Conservation (phyloP, 2,329 filamentous ascomycete genomes). For the Alternaria ventricosa region DNA sequence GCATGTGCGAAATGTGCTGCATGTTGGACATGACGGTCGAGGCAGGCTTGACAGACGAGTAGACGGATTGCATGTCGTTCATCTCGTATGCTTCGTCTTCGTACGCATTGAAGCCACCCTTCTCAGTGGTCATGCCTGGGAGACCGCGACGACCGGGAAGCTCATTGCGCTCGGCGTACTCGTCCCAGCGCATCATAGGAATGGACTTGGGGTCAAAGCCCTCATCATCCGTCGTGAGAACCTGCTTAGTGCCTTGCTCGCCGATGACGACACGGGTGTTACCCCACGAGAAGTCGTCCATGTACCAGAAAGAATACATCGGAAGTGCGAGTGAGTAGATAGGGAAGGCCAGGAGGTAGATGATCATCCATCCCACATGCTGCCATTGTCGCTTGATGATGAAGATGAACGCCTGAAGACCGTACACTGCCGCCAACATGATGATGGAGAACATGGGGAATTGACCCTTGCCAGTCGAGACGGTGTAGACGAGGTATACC, state of each 20-base stretch:
- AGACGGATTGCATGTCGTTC: slow-evolving; percentile 97
- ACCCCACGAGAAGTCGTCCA: slow-evolving; percentile 98
- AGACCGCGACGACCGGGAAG: slow-evolving; percentile 88
- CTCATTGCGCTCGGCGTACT: slow-evolving; percentile 86
- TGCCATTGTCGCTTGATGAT: slow-evolving; percentile 98
- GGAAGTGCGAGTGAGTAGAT: slow-evolving; percentile 92
- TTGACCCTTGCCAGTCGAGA: slow-evolving; percentile 71
- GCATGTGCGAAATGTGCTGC: slow-evolving; percentile 75
- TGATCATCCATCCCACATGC: slow-evolving; percentile 99
- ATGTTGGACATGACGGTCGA: slow-evolving; percentile 89
- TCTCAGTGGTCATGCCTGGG: slow-evolving; percentile 59
- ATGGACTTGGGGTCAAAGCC: slow-evolving; percentile 91
- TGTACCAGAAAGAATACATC: slow-evolving; percentile 99
- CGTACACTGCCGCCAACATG: slow-evolving; percentile 91
- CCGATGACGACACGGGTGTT: slow-evolving; percentile 97
- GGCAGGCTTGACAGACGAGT: slow-evolving; percentile 87
- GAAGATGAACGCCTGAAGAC: slow-evolving; percentile 94
- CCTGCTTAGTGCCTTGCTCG: slow-evolving; percentile 87
- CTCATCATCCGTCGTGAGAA: slow-evolving; percentile 83
- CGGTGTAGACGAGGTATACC: slow-evolving; percentile 82
- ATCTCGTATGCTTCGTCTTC: slow-evolving; percentile 86
- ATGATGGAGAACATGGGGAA: slow-evolving; percentile 87
- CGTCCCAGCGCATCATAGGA: slow-evolving; percentile 95
- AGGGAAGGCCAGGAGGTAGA: slow-evolving; percentile 94
- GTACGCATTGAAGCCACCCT: slow-evolving; percentile 66